Base-by-base conservation (phyloP, 2,329 filamentous ascomycete genomes). In the Fusarium succisae region DNA sequence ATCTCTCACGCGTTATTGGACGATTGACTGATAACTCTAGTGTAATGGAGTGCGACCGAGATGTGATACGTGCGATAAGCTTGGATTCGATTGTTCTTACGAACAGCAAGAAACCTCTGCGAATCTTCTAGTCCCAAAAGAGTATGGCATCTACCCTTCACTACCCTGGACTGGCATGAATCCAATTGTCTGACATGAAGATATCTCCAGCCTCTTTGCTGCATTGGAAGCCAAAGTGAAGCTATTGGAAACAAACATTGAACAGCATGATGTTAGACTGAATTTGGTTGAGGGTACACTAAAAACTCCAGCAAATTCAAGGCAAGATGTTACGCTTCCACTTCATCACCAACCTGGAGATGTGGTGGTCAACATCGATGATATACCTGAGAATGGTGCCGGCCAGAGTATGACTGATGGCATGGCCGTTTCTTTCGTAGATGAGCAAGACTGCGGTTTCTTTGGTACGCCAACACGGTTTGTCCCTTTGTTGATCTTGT, bases 11-110 rank as follows among this genome's bases (percentile, higher is more conserved):
- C 14, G n/a, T 6, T 5, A 57, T 45, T 55, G 24, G 38, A 37
- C 3, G 8, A 3, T 1, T 47, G 2, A 28, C 54, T 22, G 3
- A 26, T 9, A 8, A 4, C 0, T 18, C 24, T 18, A 64, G 63
- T 66, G 63, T 3, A 66, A 66, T 15, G 63, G 63, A 38, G 14
- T 14, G 1, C 60, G 63, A 5, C 63, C 63, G 17, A 48, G 37
- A 57, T 66, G 63, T 10, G 63, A 66, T 22, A 66, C 41, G 4
- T 66, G 63, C 9, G 61, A 66, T 8, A 66, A 66, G 15, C 61
- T 66, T 3, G 63, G 63, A 1, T 66, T 66, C 4, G 63, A 66
- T 20, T 66, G 63, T 43, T 17, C 39, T 0, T 66, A 66, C 12
- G 63, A 66, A 26, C 63, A 66, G 8, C 61, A 66, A 1, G 63